Evolutionary conservation across 164 flowering plant species (phyloP), one percentile per base, ranked within the genome.

Genomic region (Kingdonia uniflora): DNA sequence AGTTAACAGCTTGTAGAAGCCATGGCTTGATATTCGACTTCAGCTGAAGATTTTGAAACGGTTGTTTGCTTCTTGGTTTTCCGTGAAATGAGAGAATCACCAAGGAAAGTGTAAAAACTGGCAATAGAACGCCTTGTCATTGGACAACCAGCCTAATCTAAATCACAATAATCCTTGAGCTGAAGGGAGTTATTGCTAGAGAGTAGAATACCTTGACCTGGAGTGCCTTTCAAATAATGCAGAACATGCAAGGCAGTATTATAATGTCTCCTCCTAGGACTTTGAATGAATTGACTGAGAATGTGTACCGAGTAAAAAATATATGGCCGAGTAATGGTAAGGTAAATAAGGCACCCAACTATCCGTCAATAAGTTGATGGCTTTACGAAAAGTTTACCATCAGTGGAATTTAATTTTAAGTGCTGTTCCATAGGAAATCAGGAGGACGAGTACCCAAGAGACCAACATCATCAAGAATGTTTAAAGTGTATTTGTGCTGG

Each of bases 1-100:
- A 46, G 11, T 46, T 46, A 21, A 46, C 50, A 19, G 10, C 23
- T 21, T 6, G 50, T 46, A 17, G 24, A 19, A 7, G 23, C 50
- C 50, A 46, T 46, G 17, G 50, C 50, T 46, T 2, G 7, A 46
- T 46, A 46, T 46, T 46, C 50, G 3, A 24, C 50, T 17, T 46
- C 50, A 46, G 1, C 23, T 5, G 1, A 19, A 0, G 50, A 46
- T 12, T 24, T 21, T 17, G 49, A 10, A 11, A 45, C 24, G 8
- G 20, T 45, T 37, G 1, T 19, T 46, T 46, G 1, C 14, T 46
- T 46, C 23, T 7, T 46, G 10, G 15, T 19, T 19, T 21, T 46
- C 7, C 7, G 20, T 8, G 5, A 46, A 14, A 46, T 21, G 12
- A 1, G 0, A 0, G n/a, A 2, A 46, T 5, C 3, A 4, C 23